Base-by-base conservation (phyloP, 306 rosid genomes). In the Castanea sativa region DNA sequence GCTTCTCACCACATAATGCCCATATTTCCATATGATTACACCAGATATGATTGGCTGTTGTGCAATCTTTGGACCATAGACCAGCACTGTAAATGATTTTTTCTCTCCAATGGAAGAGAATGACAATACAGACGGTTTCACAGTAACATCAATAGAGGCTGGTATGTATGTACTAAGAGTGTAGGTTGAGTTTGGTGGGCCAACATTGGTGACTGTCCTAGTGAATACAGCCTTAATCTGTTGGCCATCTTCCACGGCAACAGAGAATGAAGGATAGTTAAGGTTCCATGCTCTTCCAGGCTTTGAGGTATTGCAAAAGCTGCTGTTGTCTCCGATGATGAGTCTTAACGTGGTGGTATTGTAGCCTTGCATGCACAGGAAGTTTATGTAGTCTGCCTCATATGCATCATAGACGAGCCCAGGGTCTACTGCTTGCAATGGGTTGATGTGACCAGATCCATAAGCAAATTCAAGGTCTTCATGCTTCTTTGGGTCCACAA, bases 281-380 rank as follows among this genome's bases (percentile, higher is more conserved):
- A 85, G 88, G 69, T 78, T 74, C 83, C 85, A 85, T 8, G 75
- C 88, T 74, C 85, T 75, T 16, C 79, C 75, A 1, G 71, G 81
- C 14, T 18, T 20, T 41, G 56, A 78, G 29, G 53, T 63, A 30
- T 58, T 70, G 23, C 83, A 78, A 7, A 21, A 52, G 11, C 74
- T 79, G 77, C 78, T 70, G 6, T 57, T 72, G 74, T 81, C 79
- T 21, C 85, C 81, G 8, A 76, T 78, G 19, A 85, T 57, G 58
- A 78, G 73, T 27, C 73, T 75, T 43, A 81, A 25, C 1, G 80
- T 81, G 65, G 78, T 80, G 69, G 76, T 65, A 18, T 78, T 71
- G 81, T 85, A 82, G n/a, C 84, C 88, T 10, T 82, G 81, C 51
- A 76, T 64, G 78, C 84, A 79, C 56, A 75, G 79, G 73, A 82